Evolutionary conservation across 1,284 basidiomycete species (phyloP).

Genomic region (Leccinum colubrinum): DNA sequence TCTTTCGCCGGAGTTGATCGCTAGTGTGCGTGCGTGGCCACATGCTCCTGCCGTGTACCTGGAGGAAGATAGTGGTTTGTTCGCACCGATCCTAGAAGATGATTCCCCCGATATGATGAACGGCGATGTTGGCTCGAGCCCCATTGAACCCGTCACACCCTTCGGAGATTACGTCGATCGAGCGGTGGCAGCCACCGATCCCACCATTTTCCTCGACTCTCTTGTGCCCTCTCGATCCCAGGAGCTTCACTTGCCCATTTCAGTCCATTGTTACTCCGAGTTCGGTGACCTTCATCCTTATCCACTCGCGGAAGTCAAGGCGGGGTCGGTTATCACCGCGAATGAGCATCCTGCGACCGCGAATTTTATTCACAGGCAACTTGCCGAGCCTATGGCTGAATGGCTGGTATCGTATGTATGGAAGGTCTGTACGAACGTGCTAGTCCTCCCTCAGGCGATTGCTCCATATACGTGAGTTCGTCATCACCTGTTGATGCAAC

Average conservation of each 20-base stretch:
- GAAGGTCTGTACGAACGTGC: conserved; percentile 71
- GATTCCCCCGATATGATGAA: conserved; percentile 54
- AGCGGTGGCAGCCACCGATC: conserved; percentile 49
- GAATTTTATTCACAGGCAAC: conserved; percentile 60
- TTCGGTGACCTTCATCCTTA: conserved; percentile 18
- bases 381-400: conserved; percentile 71
- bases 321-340: conserved; percentile 6
- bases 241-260: conserved; percentile 21
- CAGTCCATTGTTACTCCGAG: conserved; percentile 20
- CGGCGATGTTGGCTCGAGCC: conserved; percentile 59
- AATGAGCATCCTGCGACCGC: conserved; percentile 43
- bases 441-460: conserved; percentile 52
- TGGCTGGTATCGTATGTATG: conserved; percentile 78
- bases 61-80: conserved; percentile 46
- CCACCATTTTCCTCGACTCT: conserved; percentile 19
- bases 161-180: conserved; percentile 74
- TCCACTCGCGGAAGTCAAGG: conserved; percentile 14
- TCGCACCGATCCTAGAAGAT: conserved; percentile 65
- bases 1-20: conserved; percentile 13
- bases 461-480: conserved; percentile 45
- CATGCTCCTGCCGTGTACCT: conserved; percentile 18
- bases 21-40: conserved; percentile 18
- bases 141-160: conserved; percentile 68
- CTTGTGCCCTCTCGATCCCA: conserved; percentile 19
- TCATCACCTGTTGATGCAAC: conserved; percentile 1